Conservation (phyloP, 2,329 filamentous ascomycete species). For the Fusarium sp. region DNA sequence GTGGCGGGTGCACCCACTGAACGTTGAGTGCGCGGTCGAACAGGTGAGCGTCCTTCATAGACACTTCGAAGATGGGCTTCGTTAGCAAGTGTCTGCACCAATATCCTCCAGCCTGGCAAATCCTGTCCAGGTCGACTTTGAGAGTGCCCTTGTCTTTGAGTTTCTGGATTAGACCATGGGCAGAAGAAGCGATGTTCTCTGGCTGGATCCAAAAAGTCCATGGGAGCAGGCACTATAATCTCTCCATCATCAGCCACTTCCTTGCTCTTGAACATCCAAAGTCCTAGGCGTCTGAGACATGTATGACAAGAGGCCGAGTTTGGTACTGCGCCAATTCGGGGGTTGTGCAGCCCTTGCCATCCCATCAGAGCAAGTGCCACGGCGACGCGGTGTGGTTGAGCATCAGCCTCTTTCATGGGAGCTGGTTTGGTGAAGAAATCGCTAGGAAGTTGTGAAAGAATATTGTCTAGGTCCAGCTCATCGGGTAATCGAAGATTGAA, state of each 20-base stretch:
- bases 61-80: constrained; percentile 63
- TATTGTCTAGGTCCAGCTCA: constrained; percentile 61
- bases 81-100: constrained; percentile 67
- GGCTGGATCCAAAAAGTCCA: constrained; percentile 74
- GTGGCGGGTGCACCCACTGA: constrained; percentile 37
- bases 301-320: constrained; percentile 84
- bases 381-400: constrained; percentile 67
- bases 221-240: constrained; percentile 68
- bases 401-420: constrained; percentile 44
- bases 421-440: constrained; percentile 65
- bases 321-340: constrained; percentile 68
- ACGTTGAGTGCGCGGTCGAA: constrained; percentile 21
- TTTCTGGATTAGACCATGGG: constrained; percentile 76
- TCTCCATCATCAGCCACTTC: constrained; percentile 66
- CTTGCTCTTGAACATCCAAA: constrained; percentile 93
- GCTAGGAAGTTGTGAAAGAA: constrained; percentile 61
- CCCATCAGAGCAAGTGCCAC: constrained; percentile 77
- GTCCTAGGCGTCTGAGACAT: constrained; percentile 86
- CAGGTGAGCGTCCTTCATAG: constrained; percentile 48
- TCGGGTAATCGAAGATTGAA: constrained; percentile 70
- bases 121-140: constrained; percentile 50
- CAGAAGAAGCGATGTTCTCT: constrained; percentile 85
- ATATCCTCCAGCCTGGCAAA: constrained; percentile 65
- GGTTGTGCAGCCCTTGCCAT: constrained; percentile 74
- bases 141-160: constrained; percentile 62